These are phyloP conservation scores for Volutella citrinella DNA, from an alignment of 2,329 filamentous ascomycete species.

Conservation along the genomic window DNA sequence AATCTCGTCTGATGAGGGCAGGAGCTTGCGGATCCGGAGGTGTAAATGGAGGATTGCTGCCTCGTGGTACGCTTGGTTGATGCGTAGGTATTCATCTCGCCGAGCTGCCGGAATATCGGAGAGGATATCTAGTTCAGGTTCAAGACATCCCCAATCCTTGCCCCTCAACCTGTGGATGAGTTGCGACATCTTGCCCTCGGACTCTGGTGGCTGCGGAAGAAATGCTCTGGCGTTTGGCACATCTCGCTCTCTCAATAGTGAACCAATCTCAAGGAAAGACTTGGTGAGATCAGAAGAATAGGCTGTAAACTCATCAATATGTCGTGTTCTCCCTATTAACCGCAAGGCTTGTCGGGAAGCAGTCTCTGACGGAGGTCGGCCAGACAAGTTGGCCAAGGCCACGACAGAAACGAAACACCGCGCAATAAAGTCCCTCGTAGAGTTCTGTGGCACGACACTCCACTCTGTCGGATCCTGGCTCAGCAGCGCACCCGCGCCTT, in stretches of 20 bases:
- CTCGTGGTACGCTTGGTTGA: slow-evolving; percentile 3
- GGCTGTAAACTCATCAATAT: slow-evolving; percentile 4
- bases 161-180: not conserved
- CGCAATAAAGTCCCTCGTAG: not conserved
- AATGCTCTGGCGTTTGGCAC: not conserved
- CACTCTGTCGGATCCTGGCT: not conserved
- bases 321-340: not conserved
- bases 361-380: not conserved
- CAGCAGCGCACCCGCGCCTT: slow-evolving; percentile 3
- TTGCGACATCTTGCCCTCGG: not conserved
- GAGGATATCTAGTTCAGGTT: not conserved
- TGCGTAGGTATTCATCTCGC: not conserved
- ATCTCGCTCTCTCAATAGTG: not conserved
- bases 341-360: not conserved
- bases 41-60: slow-evolving; percentile 2
- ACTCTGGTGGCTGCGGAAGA: not conserved
- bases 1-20: not conserved
- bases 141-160: not conserved
- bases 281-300: slow-evolving; percentile 1
- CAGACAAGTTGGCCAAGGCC: slow-evolving; percentile 3
- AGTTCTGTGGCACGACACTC: not conserved
- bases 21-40: not conserved
- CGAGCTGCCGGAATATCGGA: not conserved
- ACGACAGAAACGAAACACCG: slow-evolving; percentile 6
- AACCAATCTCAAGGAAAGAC: slow-evolving; percentile 1